These are phyloP conservation scores for Tulasnella sp. DNA, from an alignment of 768 basidiomycete genomes.

Conservation along the genomic window DNA sequence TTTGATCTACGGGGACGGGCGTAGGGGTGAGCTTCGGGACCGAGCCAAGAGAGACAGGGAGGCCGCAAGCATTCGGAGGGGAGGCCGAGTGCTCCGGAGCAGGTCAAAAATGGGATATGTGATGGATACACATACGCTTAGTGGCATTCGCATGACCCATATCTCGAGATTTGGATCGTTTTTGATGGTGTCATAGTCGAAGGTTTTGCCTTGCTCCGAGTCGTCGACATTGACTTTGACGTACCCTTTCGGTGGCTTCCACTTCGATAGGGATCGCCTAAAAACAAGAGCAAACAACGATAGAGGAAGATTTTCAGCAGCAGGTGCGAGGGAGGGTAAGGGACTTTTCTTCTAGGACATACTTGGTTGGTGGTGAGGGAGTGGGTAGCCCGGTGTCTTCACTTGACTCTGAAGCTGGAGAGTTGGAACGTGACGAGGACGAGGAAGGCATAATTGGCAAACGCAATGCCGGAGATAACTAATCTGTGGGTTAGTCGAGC, in stretches of 20 bases:
- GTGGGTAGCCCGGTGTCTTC: background rate
- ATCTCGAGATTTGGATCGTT: slow-evolving; percentile 28
- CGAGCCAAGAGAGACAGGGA: slow-evolving; percentile 1
- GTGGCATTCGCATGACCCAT: slow-evolving; percentile 26
- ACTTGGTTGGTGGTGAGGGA: background rate
- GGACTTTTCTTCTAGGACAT: background rate
- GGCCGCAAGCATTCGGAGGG: background rate
- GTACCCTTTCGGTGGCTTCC: slow-evolving; percentile 14
- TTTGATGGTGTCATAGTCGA: slow-evolving; percentile 26
- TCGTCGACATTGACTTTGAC: background rate
- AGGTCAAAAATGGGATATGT: background rate
- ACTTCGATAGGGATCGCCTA: background rate
- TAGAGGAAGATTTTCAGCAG: background rate
- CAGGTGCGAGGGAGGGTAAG: background rate
- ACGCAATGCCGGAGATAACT: background rate
- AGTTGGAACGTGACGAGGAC: background rate
- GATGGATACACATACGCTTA: slow-evolving; percentile 16
- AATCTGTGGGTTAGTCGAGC: background rate
- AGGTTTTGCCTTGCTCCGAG: background rate
- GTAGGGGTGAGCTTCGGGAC: background rate
- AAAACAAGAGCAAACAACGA: background rate
- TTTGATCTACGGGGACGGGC: slow-evolving; percentile 17
- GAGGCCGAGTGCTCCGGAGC: background rate
- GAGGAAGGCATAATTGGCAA: background rate
- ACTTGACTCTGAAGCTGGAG: background rate